A percentile compares a stretch with the other conserved stretches of the same genome.
Evolutionary conservation across 768 basidiomycete species (phyloP).

Genomic region (Mycena metata): DNA sequence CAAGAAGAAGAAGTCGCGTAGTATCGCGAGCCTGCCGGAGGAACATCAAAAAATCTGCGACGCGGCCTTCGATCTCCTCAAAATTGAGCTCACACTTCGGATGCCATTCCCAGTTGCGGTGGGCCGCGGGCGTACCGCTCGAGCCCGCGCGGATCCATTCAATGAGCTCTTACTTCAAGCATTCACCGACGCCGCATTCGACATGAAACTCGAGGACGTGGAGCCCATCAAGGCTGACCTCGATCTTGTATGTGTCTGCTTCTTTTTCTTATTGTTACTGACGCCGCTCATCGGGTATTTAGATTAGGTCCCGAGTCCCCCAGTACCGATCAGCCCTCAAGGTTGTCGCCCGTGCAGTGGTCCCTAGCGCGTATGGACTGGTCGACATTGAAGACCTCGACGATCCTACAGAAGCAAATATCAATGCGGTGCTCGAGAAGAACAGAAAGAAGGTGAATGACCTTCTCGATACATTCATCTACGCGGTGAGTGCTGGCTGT

Average conservation of each 20-base stretch:
- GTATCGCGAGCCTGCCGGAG: not conserved
- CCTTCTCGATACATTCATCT: not conserved
- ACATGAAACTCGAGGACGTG: not conserved
- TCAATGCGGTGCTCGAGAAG: not conserved
- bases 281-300: not conserved
- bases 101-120: not conserved
- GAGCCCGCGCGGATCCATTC: not conserved
- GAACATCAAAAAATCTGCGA: conserved; percentile 7
- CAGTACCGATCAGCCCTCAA: conserved; percentile 5
- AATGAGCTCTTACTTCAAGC: not conserved
- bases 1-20: conserved; percentile 11
- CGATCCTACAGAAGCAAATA: conserved; percentile 7
- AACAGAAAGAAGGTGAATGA: not conserved
- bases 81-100: not conserved
- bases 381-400: not conserved
- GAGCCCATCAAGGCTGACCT: conserved; percentile 6
- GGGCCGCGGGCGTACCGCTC: not conserved
- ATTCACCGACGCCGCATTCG: not conserved
- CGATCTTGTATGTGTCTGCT: not conserved
- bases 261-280: not conserved
- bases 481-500: not conserved
- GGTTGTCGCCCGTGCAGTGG: not conserved
- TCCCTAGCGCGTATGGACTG: not conserved
- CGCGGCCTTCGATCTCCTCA: not conserved
- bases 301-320: conserved; percentile 19